Evolutionary conservation across 441 rosid genomes (phyloP), one percentile per base, ranked within the genome.

Genomic region (Theobroma grandiflorum): DNA sequence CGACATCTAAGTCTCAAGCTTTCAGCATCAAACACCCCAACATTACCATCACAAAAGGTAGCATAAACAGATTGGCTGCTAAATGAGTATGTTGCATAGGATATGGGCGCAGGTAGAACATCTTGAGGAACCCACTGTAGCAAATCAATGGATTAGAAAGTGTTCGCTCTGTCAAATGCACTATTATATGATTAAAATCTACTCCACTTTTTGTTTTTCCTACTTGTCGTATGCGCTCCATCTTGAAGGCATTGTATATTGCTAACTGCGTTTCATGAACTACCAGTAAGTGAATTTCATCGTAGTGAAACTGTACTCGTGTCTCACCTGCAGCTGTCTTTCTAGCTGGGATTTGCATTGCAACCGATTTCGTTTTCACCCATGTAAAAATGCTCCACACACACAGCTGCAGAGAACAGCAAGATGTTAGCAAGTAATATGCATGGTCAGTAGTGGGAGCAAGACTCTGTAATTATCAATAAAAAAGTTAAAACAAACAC

Each of bases 101-200:
- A 87, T 85, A 95, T 85, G 18, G 97, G 96, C 8, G 95, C 93
- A 33, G 94, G 85, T 71, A 95, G 70, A 5, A 76, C 84, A 68
- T 95, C 98, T 86, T 95, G 98, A 6, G 97, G 94, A 43, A 86
- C 83, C 99, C 99, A 97, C 98, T 97, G 91, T 80, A 86, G 72
- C 15, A 72, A 18, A 50, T 52, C 74, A 73, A 78, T 6, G 63
- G 35, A 64, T 45, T 40, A 53, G 31, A 9, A 55, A 40, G 31
- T 50, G 62, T 53, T n/a, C 11, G 66, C 15, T 68, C 57, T 12
- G 4, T 58, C 12, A 45, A 52, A 59, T 6, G 47, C 26, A 58
- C 65, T 33, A 62, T 63, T 66, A 16, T 22, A 61, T 12, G 15
- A 26, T 22, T 35, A 26, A 71, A 64, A 74, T 49, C 65, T 52